phyloP scores from a whole-genome alignment of 177 flowering plant genomes.

The Tripterygium wilfordii region DNA sequence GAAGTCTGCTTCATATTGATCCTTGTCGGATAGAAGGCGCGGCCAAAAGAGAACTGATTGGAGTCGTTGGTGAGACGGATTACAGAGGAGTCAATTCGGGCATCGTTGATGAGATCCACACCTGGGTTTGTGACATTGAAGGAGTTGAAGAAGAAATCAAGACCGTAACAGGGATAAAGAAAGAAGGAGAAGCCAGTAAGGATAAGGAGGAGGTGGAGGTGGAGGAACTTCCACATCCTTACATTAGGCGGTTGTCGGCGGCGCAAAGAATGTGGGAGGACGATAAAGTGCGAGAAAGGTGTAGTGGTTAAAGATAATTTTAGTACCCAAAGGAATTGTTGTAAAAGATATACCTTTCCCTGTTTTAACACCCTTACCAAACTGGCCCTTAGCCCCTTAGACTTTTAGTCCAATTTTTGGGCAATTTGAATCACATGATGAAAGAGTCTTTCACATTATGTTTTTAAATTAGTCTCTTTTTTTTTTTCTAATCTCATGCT shows the following conservation, averaged over 20 bases:
- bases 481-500: no score
- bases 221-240: neutral
- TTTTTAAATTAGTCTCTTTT: no score
- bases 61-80: conserved; percentile 63
- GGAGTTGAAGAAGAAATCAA: conserved; percentile 73
- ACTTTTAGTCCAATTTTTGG: no score
- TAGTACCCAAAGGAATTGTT: no score
- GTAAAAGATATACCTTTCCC: no score
- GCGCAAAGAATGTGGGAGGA: neutral
- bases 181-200: conserved; percentile 6
- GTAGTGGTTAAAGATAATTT: no score
- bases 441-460: no score
- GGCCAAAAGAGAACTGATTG: conserved; percentile 52
- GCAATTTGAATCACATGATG: no score
- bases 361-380: no score
- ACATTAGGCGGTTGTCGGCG: neutral
- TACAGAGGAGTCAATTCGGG: conserved; percentile 53
- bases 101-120: conserved; percentile 44
- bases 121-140: conserved; percentile 30
- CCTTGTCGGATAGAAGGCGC: conserved; percentile 48
- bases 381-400: no score
- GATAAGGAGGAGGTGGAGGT: conserved; percentile 6
- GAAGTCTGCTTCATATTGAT: conserved; percentile 28
- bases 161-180: conserved; percentile 10
- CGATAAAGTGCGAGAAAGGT: no score